Evolutionary conservation across 352 stramenopile genomes (phyloP), one percentile per base, ranked within the genome.

Genomic region (Phytophthora vignae): DNA sequence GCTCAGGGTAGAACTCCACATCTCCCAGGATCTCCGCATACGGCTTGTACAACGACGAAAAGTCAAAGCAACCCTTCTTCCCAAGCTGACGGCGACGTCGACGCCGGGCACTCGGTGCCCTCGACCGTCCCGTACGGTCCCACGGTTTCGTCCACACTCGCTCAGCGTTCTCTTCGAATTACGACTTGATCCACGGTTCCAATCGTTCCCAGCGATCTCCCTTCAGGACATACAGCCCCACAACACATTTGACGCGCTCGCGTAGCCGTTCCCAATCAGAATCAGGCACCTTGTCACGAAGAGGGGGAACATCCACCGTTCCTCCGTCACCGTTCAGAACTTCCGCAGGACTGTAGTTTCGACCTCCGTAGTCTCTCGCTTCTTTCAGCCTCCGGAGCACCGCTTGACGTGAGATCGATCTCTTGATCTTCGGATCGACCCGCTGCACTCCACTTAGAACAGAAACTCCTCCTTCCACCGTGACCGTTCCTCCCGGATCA

Each of bases 31-130:
- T 33, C 33, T 50, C 55, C 3, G 29, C n/a, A 38, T 31, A 49
- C 9, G 44, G n/a, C n/a, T 52, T 52, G 11, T 52, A 52, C 44
- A 60, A n/a, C 31, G 55, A 46, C 4, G 55, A 60, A 21, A 33
- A 60, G 31, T 60, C 55, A 33, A 60, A 60, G 12, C 5, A 9
- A 2, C n/a, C n/a, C 44, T 25, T 52, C n/a, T 27, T 22, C 7
- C 25, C n/a, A 25, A 0, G 44, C 4, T 3, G n/a, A 10, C 44
- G 44, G 8, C 44, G 21, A 55, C 44, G 53, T 2, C 61, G 40
- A 1, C 40, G 22, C 1, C 52, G 21, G 1, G 52, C 25, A 17
- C 52, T 62, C 3, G 38, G 1, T 17, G 42, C 50, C 25, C 2
- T 21, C 8, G 6, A 27, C 8, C n/a, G 10, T 21, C 36, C 11